Evolutionary conservation across 306 rosid genomes (phyloP).

Genomic region (Phaseolus lunatus): DNA sequence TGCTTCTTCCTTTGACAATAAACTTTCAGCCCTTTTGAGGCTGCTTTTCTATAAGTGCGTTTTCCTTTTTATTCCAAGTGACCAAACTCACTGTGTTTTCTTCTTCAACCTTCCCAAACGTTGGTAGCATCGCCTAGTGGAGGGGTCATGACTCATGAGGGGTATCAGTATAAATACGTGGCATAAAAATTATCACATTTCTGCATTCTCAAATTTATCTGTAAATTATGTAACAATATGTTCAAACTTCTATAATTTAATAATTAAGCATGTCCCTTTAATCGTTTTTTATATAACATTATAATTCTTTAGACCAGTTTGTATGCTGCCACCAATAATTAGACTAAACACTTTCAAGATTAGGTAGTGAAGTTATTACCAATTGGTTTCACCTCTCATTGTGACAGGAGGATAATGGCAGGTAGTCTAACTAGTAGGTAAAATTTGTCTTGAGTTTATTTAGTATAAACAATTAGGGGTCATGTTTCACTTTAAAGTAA

Average conservation of each 20-base stretch:
- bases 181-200: background rate
- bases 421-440: slow-evolving; percentile 36
- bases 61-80: slow-evolving; percentile 48
- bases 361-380: slow-evolving; percentile 44
- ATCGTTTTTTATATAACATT: background rate
- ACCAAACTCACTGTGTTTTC: slow-evolving; percentile 48
- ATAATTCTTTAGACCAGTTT: slow-evolving; percentile 33
- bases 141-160: slow-evolving; percentile 43
- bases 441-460: slow-evolving; percentile 35
- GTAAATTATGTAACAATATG: background rate
- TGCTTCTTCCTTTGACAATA: slow-evolving; percentile 57
- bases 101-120: slow-evolving; percentile 24
- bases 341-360: slow-evolving; percentile 33
- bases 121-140: slow-evolving; percentile 48
- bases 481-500: slow-evolving; percentile 6
- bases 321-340: slow-evolving; percentile 5
- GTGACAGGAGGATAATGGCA: slow-evolving; percentile 20
- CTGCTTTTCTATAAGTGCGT: slow-evolving; percentile 58
- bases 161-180: slow-evolving; percentile 30
- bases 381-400: slow-evolving; percentile 32
- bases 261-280: background rate
- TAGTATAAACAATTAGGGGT: slow-evolving; percentile 18
- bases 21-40: slow-evolving; percentile 95
- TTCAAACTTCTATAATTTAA: background rate
- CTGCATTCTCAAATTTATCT: background rate